Evolutionary conservation across 345 rosid genomes (phyloP).

Genomic region (Bretschneidera sinensis): DNA sequence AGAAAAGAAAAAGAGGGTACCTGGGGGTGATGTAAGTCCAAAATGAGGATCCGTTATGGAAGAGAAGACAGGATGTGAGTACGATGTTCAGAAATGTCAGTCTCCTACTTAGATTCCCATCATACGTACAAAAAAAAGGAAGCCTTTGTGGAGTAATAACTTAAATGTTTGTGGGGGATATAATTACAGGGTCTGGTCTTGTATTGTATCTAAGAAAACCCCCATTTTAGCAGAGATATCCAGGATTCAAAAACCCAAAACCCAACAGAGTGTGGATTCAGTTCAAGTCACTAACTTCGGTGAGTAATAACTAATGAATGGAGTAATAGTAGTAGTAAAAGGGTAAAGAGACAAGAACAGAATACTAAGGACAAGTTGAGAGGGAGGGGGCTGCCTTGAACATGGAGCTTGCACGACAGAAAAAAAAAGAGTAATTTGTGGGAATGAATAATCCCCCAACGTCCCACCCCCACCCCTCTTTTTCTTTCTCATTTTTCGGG

Average conservation of each 20-base stretch:
- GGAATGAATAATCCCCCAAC: no score
- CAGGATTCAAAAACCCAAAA: no score
- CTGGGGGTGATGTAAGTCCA: constrained; percentile 2
- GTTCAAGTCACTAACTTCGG: no score
- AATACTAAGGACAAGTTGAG: no score
- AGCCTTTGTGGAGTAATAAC: neutral
- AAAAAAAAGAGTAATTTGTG: constrained; percentile 10
- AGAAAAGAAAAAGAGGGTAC: constrained; percentile 8
- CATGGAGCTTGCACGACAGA: no score
- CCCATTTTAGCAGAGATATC: no score
- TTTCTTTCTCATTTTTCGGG: constrained; percentile 15
- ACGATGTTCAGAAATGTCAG: constrained; percentile 48
- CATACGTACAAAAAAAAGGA: neutral
- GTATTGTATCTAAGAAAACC: no score
- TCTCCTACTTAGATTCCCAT: neutral
- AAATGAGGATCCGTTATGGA: constrained; percentile 10
- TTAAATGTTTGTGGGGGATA: no score
- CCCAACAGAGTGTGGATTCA: no score
- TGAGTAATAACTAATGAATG: neutral
- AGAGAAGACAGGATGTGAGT: constrained; percentile 17
- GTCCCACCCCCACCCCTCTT: no score
- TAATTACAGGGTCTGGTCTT: no score
- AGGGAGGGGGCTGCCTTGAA: neutral
- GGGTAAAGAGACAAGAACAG: neutral
- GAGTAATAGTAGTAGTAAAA: neutral